Percentiles rank a stretch among this genome's conserved stretches.
These are phyloP conservation scores for Sodiomyces alkalinus DNA, from an alignment of 2,329 filamentous ascomycete species.

Conservation along the genomic window DNA sequence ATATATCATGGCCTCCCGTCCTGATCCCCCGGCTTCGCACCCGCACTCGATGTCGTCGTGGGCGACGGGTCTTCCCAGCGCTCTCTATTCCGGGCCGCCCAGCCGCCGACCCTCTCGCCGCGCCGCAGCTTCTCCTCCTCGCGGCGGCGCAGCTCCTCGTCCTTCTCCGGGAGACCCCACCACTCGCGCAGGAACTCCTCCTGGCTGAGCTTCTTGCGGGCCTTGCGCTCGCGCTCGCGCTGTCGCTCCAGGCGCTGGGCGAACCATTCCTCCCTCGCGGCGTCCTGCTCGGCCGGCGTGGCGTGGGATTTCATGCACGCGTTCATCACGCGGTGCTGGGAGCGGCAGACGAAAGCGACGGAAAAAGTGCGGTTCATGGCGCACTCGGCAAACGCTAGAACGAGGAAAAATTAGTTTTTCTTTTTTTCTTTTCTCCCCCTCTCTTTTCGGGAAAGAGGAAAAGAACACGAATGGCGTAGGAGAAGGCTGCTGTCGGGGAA, in stretches of 20 bases:
- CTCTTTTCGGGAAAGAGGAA: too few species aligned
- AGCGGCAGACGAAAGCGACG: slow-evolving; percentile 73
- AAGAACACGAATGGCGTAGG: not conserved
- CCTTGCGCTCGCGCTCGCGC: slow-evolving; percentile 48
- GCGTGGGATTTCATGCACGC: slow-evolving; percentile 80
- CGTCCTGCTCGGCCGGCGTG: slow-evolving; percentile 72
- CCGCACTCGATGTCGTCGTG: too few species aligned
- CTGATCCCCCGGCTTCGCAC: too few species aligned
- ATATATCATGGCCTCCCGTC: too few species aligned
- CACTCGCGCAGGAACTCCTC: slow-evolving; percentile 51
- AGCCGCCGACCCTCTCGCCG: slow-evolving; percentile 41
- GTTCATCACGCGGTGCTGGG: slow-evolving; percentile 77
- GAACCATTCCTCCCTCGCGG: slow-evolving; percentile 90
- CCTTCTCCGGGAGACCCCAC: slow-evolving; percentile 47
- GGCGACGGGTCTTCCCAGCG: slow-evolving; percentile 11
- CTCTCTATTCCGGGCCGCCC: slow-evolving; percentile 24
- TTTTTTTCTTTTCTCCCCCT: not conserved
- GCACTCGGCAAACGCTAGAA: slow-evolving; percentile 80
- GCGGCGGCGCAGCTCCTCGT: slow-evolving; percentile 30
- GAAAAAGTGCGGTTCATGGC: slow-evolving; percentile 74
- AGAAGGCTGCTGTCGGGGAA: not conserved
- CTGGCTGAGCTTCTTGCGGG: slow-evolving; percentile 42
- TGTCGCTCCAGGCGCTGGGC: slow-evolving; percentile 56
- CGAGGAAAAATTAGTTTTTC: too few species aligned
- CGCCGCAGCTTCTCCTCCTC: slow-evolving; percentile 35